A percentile compares a stretch with the other conserved stretches of the same genome.
These are phyloP conservation scores for Ceratocystis albifundus DNA, from an alignment of 2,329 filamentous ascomycete species.

Conservation along the genomic window DNA sequence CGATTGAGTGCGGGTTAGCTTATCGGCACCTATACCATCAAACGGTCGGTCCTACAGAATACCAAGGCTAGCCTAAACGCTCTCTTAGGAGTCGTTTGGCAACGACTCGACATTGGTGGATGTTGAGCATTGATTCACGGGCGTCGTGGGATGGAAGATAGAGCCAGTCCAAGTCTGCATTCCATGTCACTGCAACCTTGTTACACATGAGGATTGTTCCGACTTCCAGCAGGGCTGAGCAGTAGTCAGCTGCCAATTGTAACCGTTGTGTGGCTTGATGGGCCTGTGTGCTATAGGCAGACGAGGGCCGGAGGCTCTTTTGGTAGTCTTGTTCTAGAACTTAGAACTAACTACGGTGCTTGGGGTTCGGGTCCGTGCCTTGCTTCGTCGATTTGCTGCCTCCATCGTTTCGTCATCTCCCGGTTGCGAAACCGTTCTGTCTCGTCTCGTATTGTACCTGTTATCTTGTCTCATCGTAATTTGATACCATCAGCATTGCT, in stretches of 20 bases:
- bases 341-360: neutral
- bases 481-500: neutral
- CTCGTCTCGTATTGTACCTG: constrained; percentile 18
- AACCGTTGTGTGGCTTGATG: too few relatives aligned
- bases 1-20: too few relatives aligned
- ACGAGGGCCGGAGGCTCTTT: neutral
- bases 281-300: too few relatives aligned
- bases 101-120: neutral
- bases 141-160: too few relatives aligned
- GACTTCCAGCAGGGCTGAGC: too few relatives aligned
- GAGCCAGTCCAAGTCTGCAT: too few relatives aligned
- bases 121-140: too few relatives aligned
- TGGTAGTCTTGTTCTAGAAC: neutral
- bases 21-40: too few relatives aligned
- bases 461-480: constrained; percentile 3
- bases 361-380: neutral
- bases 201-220: too few relatives aligned
- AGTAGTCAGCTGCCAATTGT: too few relatives aligned
- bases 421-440: neutral
- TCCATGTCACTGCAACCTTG: too few relatives aligned
- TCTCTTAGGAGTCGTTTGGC: neutral
- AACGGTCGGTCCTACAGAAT: neutral
- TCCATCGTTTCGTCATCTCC: neutral
- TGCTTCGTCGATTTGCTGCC: constrained; percentile 1
- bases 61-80: neutral